These are phyloP conservation scores for Jaltomata sinuosa DNA, from an alignment of 257 asterid species.

Conservation along the genomic window DNA sequence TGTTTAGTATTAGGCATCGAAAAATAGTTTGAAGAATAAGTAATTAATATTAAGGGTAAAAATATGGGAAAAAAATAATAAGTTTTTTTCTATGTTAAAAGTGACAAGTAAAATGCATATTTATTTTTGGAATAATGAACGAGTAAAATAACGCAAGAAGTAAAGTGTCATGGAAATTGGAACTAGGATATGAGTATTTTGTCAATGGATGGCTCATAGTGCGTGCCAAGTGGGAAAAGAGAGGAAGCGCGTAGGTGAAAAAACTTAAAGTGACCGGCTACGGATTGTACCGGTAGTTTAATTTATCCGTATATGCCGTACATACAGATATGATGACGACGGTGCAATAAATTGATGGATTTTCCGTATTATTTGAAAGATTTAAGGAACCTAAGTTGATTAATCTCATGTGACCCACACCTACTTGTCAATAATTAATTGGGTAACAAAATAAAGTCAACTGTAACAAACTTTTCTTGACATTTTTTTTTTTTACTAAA, in stretches of 20 bases:
- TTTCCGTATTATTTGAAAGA: not conserved
- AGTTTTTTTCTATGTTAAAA: too few species aligned
- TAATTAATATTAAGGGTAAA: too few species aligned
- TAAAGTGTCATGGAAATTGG: not conserved
- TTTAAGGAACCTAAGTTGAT: constrained; percentile 9
- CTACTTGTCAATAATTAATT: not conserved
- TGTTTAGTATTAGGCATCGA: too few species aligned
- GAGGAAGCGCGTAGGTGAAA: not conserved
- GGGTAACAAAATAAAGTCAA: not conserved
- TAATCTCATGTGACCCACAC: not conserved
- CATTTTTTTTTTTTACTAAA: not conserved
- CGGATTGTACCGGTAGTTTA: constrained; percentile 13
- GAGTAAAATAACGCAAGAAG: too few species aligned
- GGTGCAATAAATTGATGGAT: constrained; percentile 13
- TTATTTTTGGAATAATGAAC: too few species aligned
- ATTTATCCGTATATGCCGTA: constrained; percentile 42
- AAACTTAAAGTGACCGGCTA: constrained; percentile 7
- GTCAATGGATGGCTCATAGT: not conserved
- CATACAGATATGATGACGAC: constrained; percentile 38
- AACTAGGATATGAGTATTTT: too few species aligned
- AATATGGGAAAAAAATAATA: too few species aligned
- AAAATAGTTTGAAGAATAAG: too few species aligned
- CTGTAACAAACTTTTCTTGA: not conserved
- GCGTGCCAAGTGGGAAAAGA: not conserved
- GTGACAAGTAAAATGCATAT: too few species aligned